These are phyloP conservation scores for Hymenoscyphus infarciens DNA, from an alignment of 2,329 filamentous ascomycete species.

Conservation along the genomic window DNA sequence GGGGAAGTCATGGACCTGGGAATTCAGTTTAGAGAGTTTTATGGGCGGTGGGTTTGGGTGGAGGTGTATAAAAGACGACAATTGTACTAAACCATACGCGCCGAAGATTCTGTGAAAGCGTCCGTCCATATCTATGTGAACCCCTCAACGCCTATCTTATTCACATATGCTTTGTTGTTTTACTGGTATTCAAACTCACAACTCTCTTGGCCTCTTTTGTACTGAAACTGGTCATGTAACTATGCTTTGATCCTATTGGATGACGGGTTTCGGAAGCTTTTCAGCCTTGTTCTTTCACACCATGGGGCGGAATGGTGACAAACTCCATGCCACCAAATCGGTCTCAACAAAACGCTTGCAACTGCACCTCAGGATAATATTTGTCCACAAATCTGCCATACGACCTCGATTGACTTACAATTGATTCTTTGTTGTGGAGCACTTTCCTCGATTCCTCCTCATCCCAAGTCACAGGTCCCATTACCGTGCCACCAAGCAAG, in stretches of 20 bases:
- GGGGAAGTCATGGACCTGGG: not conserved
- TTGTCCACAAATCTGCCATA: not conserved
- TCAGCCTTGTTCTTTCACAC: slow-evolving; percentile 1
- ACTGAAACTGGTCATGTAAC: not conserved
- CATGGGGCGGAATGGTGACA: not conserved
- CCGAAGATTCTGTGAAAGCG: not conserved
- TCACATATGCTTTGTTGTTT: too few relatives aligned
- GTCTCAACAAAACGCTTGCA: not conserved
- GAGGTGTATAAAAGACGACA: slow-evolving; percentile 33
- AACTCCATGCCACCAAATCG: not conserved
- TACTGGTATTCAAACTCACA: too few relatives aligned
- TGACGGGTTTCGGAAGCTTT: not conserved
- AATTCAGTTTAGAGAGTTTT: slow-evolving; percentile 5
- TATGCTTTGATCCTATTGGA: not conserved
- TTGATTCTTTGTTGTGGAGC: not conserved
- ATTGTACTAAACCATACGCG: slow-evolving; percentile 6
- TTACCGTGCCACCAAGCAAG: not conserved
- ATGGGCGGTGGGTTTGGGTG: slow-evolving; percentile 14
- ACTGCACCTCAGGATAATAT: not conserved
- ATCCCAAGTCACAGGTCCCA: not conserved
- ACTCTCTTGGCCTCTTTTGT: not conserved
- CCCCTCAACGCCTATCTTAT: too few relatives aligned
- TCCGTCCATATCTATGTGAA: not conserved
- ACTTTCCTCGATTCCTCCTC: not conserved
- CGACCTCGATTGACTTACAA: too few relatives aligned